These are phyloP conservation scores for Fistulinella prunicolor DNA, from an alignment of 768 basidiomycete species.

Conservation along the genomic window DNA sequence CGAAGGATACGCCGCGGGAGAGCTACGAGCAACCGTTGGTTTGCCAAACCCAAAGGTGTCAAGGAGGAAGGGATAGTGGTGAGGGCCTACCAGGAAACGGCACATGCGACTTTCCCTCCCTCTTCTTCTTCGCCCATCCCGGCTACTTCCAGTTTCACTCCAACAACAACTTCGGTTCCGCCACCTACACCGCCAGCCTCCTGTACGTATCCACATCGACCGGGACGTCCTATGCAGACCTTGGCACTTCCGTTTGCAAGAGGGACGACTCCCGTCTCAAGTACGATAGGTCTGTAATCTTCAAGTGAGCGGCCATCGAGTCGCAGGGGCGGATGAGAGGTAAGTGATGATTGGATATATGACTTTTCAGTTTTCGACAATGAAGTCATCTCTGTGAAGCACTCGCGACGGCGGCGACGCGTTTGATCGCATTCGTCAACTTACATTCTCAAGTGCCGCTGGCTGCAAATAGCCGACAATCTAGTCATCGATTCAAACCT, in stretches of 20 bases:
- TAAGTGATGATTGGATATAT: conserved; percentile 67
- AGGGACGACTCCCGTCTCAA: conserved; percentile 77
- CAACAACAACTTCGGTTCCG: conserved; percentile 77
- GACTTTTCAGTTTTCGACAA: conserved; percentile 79
- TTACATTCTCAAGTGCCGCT: no score
- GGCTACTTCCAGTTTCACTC: conserved; percentile 78
- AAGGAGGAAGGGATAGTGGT: conserved; percentile 1
- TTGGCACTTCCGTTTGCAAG: conserved; percentile 84
- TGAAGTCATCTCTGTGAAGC: conserved; percentile 22
- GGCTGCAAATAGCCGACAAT: no score
- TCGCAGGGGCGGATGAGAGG: conserved; percentile 59
- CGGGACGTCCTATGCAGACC: conserved; percentile 64
- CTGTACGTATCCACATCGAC: conserved; percentile 67
- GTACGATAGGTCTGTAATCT: conserved; percentile 65
- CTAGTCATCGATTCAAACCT: no score
- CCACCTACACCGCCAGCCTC: conserved; percentile 74
- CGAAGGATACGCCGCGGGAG: conserved; percentile 77
- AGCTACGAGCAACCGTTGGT: conserved; percentile 51
- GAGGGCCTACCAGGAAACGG: conserved; percentile 69
- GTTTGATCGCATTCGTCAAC: no score
- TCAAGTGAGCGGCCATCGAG: conserved; percentile 68
- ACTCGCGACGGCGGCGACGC: no score
- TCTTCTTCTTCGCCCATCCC: conserved; percentile 43
- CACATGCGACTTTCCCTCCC: conserved; percentile 62
- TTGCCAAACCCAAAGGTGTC: neutral